A percentile compares a stretch with the other conserved stretches of the same genome.
Evolutionary conservation across 768 basidiomycete species (phyloP).

Genomic region (Termitomyces heimii): DNA sequence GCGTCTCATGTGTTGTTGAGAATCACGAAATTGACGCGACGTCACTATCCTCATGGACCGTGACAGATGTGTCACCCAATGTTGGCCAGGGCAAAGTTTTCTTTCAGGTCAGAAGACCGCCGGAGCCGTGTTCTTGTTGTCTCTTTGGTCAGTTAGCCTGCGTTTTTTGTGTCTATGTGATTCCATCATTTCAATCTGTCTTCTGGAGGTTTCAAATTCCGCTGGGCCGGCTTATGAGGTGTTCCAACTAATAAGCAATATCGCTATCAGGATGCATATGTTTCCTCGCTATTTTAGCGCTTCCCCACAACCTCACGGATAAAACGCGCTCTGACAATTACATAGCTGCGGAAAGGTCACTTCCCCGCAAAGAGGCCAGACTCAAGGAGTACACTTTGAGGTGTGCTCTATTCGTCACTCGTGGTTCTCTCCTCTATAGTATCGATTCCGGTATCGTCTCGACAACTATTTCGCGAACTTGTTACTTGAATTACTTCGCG

Average conservation of each 20-base stretch:
- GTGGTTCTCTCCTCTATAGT: not conserved
- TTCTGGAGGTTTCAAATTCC: not conserved
- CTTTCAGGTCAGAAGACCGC: not conserved
- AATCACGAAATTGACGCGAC: not conserved
- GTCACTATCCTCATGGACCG: not conserved
- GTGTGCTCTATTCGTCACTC: not conserved
- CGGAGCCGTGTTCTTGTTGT: not conserved
- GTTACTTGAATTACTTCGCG: not conserved
- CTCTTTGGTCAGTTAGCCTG: not conserved
- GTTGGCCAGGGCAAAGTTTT: rapidly evolving
- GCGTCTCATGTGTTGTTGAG: not conserved
- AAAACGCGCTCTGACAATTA: not conserved
- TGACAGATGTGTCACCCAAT: not conserved
- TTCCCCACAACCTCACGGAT: not conserved
- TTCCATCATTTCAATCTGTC: not conserved
- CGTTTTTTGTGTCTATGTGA: not conserved
- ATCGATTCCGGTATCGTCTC: not conserved
- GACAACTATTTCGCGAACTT: not conserved
- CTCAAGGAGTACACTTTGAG: not conserved
- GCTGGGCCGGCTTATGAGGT: not conserved
- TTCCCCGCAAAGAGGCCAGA: not conserved
- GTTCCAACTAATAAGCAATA: too few relatives aligned
- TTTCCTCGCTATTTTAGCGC: not conserved
- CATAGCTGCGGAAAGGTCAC: not conserved
- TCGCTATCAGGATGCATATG: not conserved